Evolutionary conservation across 148 eudicot species (phyloP).

Genomic region (Vaccinium corymbosum): DNA sequence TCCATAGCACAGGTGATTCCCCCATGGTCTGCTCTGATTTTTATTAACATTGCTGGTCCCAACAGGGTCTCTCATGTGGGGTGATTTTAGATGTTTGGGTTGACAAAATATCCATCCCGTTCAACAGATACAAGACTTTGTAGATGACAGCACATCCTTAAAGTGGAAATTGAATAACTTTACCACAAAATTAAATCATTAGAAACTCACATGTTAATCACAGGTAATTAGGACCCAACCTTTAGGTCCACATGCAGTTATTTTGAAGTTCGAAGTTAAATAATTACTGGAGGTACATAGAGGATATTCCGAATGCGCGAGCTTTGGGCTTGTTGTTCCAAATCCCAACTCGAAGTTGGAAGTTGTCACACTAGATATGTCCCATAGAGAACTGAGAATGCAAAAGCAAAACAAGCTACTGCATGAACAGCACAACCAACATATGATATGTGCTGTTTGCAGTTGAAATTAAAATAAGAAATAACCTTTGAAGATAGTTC

Average conservation of each 20-base stretch:
- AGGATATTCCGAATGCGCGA: not conserved
- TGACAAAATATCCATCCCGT: not conserved
- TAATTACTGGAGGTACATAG: not conserved
- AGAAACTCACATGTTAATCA: not conserved
- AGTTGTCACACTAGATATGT: not conserved
- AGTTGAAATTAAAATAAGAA: slow-evolving; percentile 12
- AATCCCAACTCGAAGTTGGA: not conserved
- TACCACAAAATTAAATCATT: too few relatives aligned
- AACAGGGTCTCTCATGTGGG: not conserved
- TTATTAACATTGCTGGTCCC: not conserved
- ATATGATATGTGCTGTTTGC: not conserved
- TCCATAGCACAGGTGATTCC: not conserved
- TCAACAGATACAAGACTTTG: not conserved
- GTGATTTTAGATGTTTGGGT: not conserved
- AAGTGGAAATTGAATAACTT: not conserved
- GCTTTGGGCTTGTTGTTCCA: not conserved
- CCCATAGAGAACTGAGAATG: not conserved
- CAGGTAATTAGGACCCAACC: not conserved
- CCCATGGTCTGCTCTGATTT: not conserved
- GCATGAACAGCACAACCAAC: not conserved
- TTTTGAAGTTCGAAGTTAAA: not conserved
- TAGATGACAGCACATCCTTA: not conserved
- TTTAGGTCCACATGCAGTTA: not conserved
- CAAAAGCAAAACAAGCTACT: slow-evolving; percentile 6
- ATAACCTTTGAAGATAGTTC: slow-evolving; percentile 91